A percentile compares a stretch with the other conserved stretches of the same genome.
Conservation (phyloP, 139 green algal genomes). For the Bryopsis sp. region DNA sequence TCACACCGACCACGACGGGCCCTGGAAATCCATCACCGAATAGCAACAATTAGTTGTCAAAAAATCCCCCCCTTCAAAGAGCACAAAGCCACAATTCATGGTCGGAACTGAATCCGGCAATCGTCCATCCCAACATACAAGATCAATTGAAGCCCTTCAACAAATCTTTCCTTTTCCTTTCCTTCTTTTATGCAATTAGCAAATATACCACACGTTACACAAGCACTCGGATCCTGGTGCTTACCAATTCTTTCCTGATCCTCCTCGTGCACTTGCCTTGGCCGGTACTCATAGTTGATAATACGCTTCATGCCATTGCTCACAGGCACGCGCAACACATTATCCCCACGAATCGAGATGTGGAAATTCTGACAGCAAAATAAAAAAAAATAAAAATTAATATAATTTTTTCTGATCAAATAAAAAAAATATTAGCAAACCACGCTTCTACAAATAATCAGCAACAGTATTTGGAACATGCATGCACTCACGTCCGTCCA, state of each 20-base stretch:
- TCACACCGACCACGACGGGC: slow-evolving; percentile 23
- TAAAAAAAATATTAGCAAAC: too few relatives aligned
- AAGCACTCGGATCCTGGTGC: slow-evolving; percentile 8
- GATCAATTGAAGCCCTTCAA: too few relatives aligned
- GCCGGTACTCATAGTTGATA: slow-evolving; percentile 20
- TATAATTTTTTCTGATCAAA: too few relatives aligned
- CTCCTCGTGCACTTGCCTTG: slow-evolving; percentile 4
- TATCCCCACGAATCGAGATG: slow-evolving; percentile 20
- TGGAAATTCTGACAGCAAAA: slow-evolving; percentile 22
- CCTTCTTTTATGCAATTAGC: background rate
- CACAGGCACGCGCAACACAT: slow-evolving; percentile 14
- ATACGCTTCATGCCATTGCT: slow-evolving; percentile 15
- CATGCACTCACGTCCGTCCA: slow-evolving; percentile 24
- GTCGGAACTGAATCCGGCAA: background rate
- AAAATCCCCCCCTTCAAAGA: background rate
- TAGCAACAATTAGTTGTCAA: background rate
- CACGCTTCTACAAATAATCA: too few relatives aligned
- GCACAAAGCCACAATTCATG: background rate
- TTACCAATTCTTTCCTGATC: slow-evolving; percentile 11
- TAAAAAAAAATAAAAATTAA: too few relatives aligned
- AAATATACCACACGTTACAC: too few relatives aligned
- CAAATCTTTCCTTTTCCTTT: slow-evolving; percentile 8
- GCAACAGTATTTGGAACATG: too few relatives aligned
- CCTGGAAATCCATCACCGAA: background rate
- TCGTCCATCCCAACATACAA: too few relatives aligned